Base-by-base conservation (phyloP, 148 eudicot genomes). In the Heliosperma pusillum region DNA sequence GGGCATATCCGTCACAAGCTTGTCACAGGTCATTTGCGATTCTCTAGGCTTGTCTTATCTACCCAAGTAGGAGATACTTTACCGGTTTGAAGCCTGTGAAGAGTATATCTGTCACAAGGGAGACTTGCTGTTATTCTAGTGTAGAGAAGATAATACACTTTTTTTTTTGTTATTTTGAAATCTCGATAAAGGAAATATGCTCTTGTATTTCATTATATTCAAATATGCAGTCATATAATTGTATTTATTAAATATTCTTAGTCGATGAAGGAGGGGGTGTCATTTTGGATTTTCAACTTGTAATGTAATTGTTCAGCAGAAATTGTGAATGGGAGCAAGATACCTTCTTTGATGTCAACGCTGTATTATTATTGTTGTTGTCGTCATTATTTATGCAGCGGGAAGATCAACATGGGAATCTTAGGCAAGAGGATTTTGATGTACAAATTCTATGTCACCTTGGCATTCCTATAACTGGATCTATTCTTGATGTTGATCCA, bases 401-500 rank as follows among this genome's bases (percentile, higher is more conserved):
- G 22, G 78, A 80, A 50, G 55, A 60, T 29, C 73, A 50, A 44
- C 80, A 80, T 57, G 75, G 82, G 22, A 64, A 60, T 69, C 59
- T 81, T 74, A 78, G 79, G 59, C 63, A 85, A 29, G 64, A 59
- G 10, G 90, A 85, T 55, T 59, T 89, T 75, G 77, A 85, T 78
- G 58, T 86, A 8, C 88, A 72, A 55, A 71, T 88, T 40, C 73
- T 66, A 33, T 71, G 77, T 66, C 93, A 91, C 70, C 87, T 88
- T 78, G 97, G 97, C 21, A 63, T 91, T 50, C 93, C 97, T 55
- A 77, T 78, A 24, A 89, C 93, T 10, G 82, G 91, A 16, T 88
- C 93, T 30, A 76, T 91, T 70, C 83, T 91, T 42, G 91, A 93
- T 74, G 84, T 89, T 81, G 97, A 91, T 74, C 89, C 89, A 22